Conservation (phyloP, 805 yeast species). For the Schwanniomyces polymorphus region DNA sequence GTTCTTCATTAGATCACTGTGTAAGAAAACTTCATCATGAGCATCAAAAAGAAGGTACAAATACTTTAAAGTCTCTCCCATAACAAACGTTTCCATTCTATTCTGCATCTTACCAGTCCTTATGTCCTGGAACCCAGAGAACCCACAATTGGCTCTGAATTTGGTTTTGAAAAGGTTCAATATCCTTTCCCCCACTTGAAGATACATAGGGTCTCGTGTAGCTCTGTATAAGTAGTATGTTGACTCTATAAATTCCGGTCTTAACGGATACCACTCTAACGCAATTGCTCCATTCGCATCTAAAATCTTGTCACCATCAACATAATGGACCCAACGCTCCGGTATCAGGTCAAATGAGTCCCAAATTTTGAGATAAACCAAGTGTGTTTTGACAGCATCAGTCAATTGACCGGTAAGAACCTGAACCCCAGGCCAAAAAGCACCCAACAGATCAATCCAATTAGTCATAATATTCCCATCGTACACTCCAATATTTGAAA, state of each 20-base stretch:
- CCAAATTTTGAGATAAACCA: conserved; percentile 75
- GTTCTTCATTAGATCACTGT: conserved; percentile 24
- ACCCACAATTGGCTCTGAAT: conserved; percentile 72
- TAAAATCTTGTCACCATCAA: conserved; percentile 6
- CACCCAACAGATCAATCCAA: conserved; percentile 87
- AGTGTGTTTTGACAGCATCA: conserved; percentile 63
- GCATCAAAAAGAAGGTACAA: conserved; percentile 77
- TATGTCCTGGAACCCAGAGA: conserved; percentile 72
- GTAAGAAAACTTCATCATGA: conserved; percentile 46
- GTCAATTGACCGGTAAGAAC: conserved; percentile 73
- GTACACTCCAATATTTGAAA: conserved; percentile 57
- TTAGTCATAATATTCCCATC: conserved; percentile 50
- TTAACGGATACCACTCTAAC: conserved; percentile 86
- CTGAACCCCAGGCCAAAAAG: conserved; percentile 85
- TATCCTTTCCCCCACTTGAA: conserved; percentile 70
- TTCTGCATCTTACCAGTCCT: conserved; percentile 63
- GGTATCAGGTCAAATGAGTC: conserved; percentile 78
- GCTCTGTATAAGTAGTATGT: conserved; percentile 82
- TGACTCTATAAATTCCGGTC: conserved; percentile 92
- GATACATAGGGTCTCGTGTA: conserved; percentile 80
- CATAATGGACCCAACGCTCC: conserved; percentile 69
- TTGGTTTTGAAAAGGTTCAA: conserved; percentile 52
- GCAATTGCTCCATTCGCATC: conserved; percentile 29
- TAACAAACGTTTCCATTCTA: conserved; percentile 88
- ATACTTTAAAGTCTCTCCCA: conserved; percentile 86